Evolutionary conservation across 2,329 filamentous ascomycete species (phyloP), one percentile per base, ranked within the genome.

Genomic region (Colletotrichum echinochloae): DNA sequence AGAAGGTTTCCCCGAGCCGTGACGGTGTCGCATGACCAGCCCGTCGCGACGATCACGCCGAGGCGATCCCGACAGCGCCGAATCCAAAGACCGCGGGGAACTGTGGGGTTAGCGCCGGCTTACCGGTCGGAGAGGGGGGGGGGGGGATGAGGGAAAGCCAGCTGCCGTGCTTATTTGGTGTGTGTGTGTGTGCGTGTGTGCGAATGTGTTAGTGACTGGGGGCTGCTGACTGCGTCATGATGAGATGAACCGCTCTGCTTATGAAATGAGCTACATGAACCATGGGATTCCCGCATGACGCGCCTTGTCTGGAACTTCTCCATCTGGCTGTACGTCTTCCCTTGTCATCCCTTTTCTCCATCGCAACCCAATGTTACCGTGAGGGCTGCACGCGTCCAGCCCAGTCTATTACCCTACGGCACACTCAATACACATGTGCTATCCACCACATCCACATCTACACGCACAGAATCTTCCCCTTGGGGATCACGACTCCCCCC

Each of bases 31-130:
- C 35, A 37, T 70, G 67, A 70, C 67, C 30, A n/a, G 49, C 37
- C 9, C 44, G 23, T 23, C 28, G 57, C 56, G 57, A 57, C 56
- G 18, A 48, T 62, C 64, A n/a, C 35, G 28, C 64, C 67, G 64
- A 70, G 28, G 37, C 59, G 67, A 35, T n/a, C 16, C 67, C 64
- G 64, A 44, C 51, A 67, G 44, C 57, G 28, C 57, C 64, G 67
- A 67, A 70, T 23, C 48, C 41, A 33, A 49, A 52, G 62, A 48
- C 63, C 33, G 56, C 39, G 55, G 37, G 37, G 33, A n/a, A 60
- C 4, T 70, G 67, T 67, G 67, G 67, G 67, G 67, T 60, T 67
- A 67, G 67, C 57, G 64, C 67, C 64, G 67, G 64, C 41, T 52
- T 28, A 44, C 64, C 63, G 64, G 28, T 61, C 67, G 62, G 55